Evolutionary conservation across 768 basidiomycete genomes (phyloP), one percentile per base, ranked within the genome.

Genomic region (Butyriboletus loyo): DNA sequence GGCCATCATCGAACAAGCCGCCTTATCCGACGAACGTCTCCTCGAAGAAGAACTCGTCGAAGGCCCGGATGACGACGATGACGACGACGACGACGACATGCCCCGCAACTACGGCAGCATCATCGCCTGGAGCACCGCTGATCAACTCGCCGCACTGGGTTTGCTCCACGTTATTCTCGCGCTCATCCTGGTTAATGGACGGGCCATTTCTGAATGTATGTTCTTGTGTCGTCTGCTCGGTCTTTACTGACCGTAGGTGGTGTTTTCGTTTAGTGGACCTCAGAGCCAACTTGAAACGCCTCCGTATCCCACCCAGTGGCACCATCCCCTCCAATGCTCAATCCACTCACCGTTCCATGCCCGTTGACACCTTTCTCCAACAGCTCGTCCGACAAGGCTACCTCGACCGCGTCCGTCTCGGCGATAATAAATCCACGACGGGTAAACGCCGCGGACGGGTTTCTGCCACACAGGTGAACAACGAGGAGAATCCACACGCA

Each of bases 101-200:
- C 69, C 75, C 0, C 77, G 75, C 22, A 75, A 71, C 15, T 81
- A 83, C 46, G 90, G 90, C 0, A 85, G 83, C 49, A 76, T 92
- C 58, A 74, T 93, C 41, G 83, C 86, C 0, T 91, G 88, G 86
- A 86, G 80, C 53, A 75, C 72, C 48, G 65, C 74, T 13, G 84
- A 92, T 64, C 79, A 94, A 56, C 73, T 92, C 1, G 85, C 79
- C 2, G 63, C 80, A 3, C 65, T 88, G 22, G 95, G 93, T 8
- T 69, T 97, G 5, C 75, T 94, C 14, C 87, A 92, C 50, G 82
- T 91, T 15, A 78, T 98, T 34, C 80, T 98, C 10, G 83, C 87
- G 0, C 73, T 97, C 22, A 84, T 98, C 42, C 76, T 98, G n/a
- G 87, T 87, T 39, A 85, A 82, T 57, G 91, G 91, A 40, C 74